Base-by-base conservation (phyloP, 305 asterid species). In the Fraxinus albicans region DNA sequence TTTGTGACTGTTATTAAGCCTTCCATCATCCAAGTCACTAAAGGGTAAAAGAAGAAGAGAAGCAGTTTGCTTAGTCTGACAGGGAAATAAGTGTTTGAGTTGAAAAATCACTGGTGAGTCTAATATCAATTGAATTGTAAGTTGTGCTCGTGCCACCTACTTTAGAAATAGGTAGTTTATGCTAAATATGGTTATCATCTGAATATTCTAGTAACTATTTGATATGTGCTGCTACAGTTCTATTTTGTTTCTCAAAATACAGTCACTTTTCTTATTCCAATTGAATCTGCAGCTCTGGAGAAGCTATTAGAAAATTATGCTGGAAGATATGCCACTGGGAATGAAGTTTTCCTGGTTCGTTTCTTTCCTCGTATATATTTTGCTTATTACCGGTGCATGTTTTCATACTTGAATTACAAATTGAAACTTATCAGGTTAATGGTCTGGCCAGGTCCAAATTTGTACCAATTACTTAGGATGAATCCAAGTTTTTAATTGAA, bases 281-380 rank as follows among this genome's bases (percentile, higher is more conserved):
- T 23, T 80, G 34, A 85, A 77, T 78, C 73, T 84, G 88, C 94
- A 95, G 99, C 97, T 85, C 90, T 95, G 80, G 98, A 94, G 92
- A 91, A 91, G 87, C 93, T 95, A 76, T 77, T 95, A 90, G 90
- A 88, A 81, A 90, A 89, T 69, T 80, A 84, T 86, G 93, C 97
- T 80, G 97, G 97, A 78, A 94, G 91, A 78, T 95, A 93, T 90
- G 97, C 98, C 77, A 95, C 95, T 1, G 0, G 98, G 97, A 92
- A 92, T 83, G 96, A 92, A 86, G 86, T 87, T 86, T 93, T 80
- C 80, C 84, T 95, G 98, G 99, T 93, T 65, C 19, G 91, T 90
- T 76, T 77, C 85, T 83, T 74, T 53, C 55, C 67, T 67, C 44
- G 33, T 29, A 23, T 55, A 67, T 73, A 73, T 73, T 83, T 81